Evolutionary conservation across 768 basidiomycete genomes (phyloP), one percentile per base, ranked within the genome.

Genomic region (Lyophyllum shimeji): DNA sequence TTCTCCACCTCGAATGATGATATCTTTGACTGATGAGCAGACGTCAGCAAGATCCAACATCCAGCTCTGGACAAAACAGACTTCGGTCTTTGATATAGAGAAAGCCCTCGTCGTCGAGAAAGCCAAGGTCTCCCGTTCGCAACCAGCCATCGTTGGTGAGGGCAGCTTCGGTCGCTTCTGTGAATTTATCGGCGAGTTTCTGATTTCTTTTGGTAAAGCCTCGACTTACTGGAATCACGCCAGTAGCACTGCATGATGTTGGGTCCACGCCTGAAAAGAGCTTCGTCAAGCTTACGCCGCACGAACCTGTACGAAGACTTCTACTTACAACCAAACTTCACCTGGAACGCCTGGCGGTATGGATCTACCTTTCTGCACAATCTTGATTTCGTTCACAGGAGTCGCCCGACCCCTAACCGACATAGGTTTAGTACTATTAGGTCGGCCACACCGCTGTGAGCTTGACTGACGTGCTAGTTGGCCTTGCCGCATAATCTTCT

Each of bases 211-310:
- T 11, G 18, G 6, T 20, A 21, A 2, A 13, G 17, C 13, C 9
- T 43, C 56, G 6, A 46, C 50, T 52, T 56, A 77, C 80, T 79
- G 63, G 76, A 73, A 64, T 87, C 84, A 39, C 76, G 70, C 82
- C 82, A 85, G 63, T 86, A 86, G 21, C 74, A 75, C 65, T 81
- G 78, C 83, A 85, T 85, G 48, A 85, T 71, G 63, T 84, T 82
- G 1, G 82, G 82, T n/a, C 85, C 84, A 20, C 81, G 80, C 57
- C 79, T 81, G 46, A 25, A 39, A 40, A 23, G 27, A 55, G 25
- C 9, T 17, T 54, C 24, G 23, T 53, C 7, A 37, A 24, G 39
- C 43, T 1, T 29, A 7, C 8, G 17, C 15, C n/a, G 46, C 27
- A 2, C 24, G 20, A 55, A 39, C 43, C 33, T 13, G 54, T 8